These are phyloP conservation scores for Litchi chinensis DNA, from an alignment of 345 rosid genomes.

Conservation along the genomic window DNA sequence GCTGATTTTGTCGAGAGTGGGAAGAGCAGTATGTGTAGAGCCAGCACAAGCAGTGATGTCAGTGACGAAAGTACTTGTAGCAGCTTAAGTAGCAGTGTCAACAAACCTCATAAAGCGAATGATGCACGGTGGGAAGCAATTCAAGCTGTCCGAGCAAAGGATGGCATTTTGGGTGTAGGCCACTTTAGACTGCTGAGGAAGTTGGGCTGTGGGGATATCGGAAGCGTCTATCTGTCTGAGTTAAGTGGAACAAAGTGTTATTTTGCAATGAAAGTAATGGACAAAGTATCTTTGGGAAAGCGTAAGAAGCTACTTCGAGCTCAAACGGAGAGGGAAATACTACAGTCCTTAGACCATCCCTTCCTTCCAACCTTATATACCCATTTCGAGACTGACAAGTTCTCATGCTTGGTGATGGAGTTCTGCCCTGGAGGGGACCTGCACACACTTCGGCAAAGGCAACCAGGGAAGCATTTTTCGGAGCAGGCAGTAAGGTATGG, in stretches of 20 bases:
- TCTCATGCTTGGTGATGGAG: conserved; percentile 88
- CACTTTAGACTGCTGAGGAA: conserved; percentile 80
- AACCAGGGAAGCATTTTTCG: conserved; percentile 76
- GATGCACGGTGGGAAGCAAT: conserved; percentile 83
- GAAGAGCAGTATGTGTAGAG: conserved; percentile 58
- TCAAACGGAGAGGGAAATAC: conserved; percentile 82
- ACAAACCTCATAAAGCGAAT: conserved; percentile 81
- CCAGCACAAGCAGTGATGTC: conserved; percentile 74
- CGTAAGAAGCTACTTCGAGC: conserved; percentile 82
- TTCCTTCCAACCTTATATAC: conserved; percentile 79
- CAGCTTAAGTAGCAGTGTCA: conserved; percentile 60
- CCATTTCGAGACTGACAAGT: conserved; percentile 83
- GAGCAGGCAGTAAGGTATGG: conserved; percentile 84
- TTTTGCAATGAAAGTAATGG: conserved; percentile 84
- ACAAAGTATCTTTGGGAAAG: conserved; percentile 69
- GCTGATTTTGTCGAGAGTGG: conserved; percentile 48
- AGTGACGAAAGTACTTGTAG: conserved; percentile 78
- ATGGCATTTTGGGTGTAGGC: conserved; percentile 65
- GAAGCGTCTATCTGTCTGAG: conserved; percentile 80
- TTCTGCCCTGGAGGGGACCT: conserved; percentile 89
- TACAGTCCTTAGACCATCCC: conserved; percentile 78
- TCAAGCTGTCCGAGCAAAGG: conserved; percentile 68
- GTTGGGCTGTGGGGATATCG: conserved; percentile 81
- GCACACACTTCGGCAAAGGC: conserved; percentile 83
- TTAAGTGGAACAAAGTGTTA: conserved; percentile 68